Evolutionary conservation across 2,329 filamentous ascomycete species (phyloP).

Genomic region (Canariomyces notabilis): DNA sequence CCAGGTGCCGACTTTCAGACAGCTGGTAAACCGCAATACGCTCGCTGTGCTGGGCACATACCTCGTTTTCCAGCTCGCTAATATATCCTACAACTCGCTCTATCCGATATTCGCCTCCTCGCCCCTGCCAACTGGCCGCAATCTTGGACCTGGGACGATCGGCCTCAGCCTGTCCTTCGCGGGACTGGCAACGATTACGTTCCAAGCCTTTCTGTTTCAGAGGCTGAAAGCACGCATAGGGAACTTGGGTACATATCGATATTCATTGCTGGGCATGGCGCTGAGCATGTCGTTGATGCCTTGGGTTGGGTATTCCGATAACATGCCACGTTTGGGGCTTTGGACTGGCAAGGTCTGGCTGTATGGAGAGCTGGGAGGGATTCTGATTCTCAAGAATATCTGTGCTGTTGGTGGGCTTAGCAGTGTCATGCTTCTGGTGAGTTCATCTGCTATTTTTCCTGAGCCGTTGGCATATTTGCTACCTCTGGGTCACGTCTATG

Average conservation of each 20-base stretch:
- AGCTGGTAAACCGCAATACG: constrained; percentile 73
- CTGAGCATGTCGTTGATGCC: constrained; percentile 83
- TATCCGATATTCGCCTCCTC: constrained; percentile 90
- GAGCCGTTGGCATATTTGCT: too few relatives aligned
- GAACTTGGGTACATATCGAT: constrained; percentile 78
- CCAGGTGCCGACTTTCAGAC: constrained; percentile 42
- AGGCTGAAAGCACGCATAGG: constrained; percentile 72
- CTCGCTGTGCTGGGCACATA: constrained; percentile 78
- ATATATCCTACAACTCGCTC: constrained; percentile 91
- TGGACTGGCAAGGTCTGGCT: constrained; percentile 64
- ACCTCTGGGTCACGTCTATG: too few relatives aligned
- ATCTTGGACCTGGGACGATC: constrained; percentile 71
- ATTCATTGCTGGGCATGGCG: constrained; percentile 73
- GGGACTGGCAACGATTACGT: constrained; percentile 78
- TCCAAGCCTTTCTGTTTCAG: constrained; percentile 83
- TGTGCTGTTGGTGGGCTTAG: constrained; percentile 85
- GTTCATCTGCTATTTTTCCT: constrained; percentile 28
- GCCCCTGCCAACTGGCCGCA: constrained; percentile 68
- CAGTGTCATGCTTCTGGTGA: constrained; percentile 78
- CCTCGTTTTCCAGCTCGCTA: constrained; percentile 87
- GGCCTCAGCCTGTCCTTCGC: constrained; percentile 81
- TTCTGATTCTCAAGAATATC: constrained; percentile 84
- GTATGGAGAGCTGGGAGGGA: constrained; percentile 72
- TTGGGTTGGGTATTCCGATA: constrained; percentile 74
- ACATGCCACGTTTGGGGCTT: constrained; percentile 50